Conservation (phyloP, 371 early-diverging fungal species). For the Mortierella sp. region DNA sequence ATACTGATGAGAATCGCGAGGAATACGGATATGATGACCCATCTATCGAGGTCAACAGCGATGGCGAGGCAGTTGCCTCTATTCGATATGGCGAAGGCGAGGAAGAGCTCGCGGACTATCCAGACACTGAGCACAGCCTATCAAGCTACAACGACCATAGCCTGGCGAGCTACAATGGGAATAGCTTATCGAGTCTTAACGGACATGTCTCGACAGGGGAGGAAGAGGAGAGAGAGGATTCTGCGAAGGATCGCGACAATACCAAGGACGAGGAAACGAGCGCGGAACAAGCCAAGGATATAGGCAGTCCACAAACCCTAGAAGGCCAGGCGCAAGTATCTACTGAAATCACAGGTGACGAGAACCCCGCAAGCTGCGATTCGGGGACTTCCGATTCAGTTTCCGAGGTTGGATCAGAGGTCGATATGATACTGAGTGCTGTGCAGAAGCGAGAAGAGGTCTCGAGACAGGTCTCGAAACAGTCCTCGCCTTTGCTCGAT, state of each 20-base stretch:
- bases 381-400: constrained; percentile 26
- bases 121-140: background rate
- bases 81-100: constrained; percentile 1
- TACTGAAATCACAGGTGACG: background rate
- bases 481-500: constrained; percentile 17
- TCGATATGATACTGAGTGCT: constrained; percentile 46
- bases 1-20: constrained; percentile 34
- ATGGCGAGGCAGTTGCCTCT: constrained; percentile 7
- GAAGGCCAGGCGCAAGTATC: background rate
- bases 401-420: constrained; percentile 55
- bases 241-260: background rate
- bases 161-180: background rate
- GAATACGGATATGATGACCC: constrained; percentile 21
- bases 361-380: constrained; percentile 8
- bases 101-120: constrained; percentile 8
- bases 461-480: constrained; percentile 32
- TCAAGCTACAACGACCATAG: background rate
- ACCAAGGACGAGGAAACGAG: background rate
- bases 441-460: constrained; percentile 36
- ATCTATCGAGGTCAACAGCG: constrained; percentile 21
- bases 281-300: background rate
- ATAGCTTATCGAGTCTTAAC: background rate
- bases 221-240: background rate
- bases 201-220: background rate
- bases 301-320: background rate